Conservation (phyloP, 2,329 filamentous ascomycete species). For the Phyllosticta ampelicida region DNA sequence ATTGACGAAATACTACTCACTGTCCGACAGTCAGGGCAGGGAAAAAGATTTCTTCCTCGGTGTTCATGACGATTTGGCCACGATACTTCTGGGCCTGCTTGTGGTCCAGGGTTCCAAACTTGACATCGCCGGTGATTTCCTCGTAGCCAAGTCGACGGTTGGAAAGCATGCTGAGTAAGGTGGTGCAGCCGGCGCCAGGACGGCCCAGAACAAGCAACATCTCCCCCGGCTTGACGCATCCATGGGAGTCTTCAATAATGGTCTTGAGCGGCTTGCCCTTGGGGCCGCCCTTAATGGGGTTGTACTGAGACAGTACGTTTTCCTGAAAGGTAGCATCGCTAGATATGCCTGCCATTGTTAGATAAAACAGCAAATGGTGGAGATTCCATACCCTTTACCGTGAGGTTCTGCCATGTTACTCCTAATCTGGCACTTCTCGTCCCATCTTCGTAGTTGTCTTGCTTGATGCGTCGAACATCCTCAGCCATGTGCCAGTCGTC, state of each 20-base stretch:
- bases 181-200: constrained; percentile 72
- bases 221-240: constrained; percentile 54
- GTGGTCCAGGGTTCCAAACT: constrained; percentile 39
- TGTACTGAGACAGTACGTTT: constrained; percentile 12
- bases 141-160: constrained; percentile 8
- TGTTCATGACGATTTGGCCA: constrained; percentile 48
- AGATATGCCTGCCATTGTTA: neutral
- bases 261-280: constrained; percentile 8
- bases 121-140: constrained; percentile 29
- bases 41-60: constrained; percentile 43
- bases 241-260: constrained; percentile 10
- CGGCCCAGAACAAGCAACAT: constrained; percentile 56
- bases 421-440: constrained; percentile 2
- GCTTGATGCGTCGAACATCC: neutral
- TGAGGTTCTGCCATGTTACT: constrained; percentile 9
- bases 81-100: constrained; percentile 38
- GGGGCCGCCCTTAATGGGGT: neutral
- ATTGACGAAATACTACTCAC: neutral
- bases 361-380: neutral
- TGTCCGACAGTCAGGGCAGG: constrained; percentile 39
- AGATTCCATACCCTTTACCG: constrained; percentile 1
- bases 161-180: constrained; percentile 65
- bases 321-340: constrained; percentile 9
- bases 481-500: constrained; percentile 1
- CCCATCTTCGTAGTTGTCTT: constrained; percentile 3